Evolutionary conservation across 306 rosid species (phyloP), one percentile per base, ranked within the genome.

Genomic region (Luffa acutangula): DNA sequence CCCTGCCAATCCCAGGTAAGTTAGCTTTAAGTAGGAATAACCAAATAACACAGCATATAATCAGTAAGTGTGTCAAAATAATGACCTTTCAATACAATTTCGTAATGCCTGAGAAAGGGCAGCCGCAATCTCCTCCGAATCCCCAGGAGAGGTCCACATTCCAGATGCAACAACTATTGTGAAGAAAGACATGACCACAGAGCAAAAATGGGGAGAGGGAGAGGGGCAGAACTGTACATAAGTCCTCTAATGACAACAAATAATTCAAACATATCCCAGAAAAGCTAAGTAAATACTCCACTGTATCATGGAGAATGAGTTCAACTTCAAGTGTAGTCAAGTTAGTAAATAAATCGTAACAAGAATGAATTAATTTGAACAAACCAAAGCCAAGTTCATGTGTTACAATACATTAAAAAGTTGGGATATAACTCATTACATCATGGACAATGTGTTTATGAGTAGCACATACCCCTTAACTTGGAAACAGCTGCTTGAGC

Each of bases 61-160:
- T n/a, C 53, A 42, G 72, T 75, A 76, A 76, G 69, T 42, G 75
- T 70, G 83, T 52, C 64, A 84, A 72, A 84, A 75, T 20, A 43
- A 13, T 63, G 46, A 90, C 98, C 98, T 95, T 82, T 95, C 98
- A 52, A 95, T 84, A 77, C 93, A 60, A 85, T 90, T 92, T 87
- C 97, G 87, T 79, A 95, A 82, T 78, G 97, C 97, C 89, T 91
- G 99, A 81, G 99, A 91, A 83, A 95, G 93, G 83, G 97, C 99
- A 41, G 90, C 83, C 7, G 97, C 97, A 83, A 91, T 94, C 87
- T 95, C 99, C 87, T 95, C 99, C 3, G 97, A 91, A 82, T 95
- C 99, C 74, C 99, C 99, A 71, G 99, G 99, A 80, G 99, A 90
- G 83, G 87, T 64, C 99, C 99, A 95, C 42, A 90, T 79, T 79